Base-by-base conservation (phyloP, 352 stramenopile genomes). In the Thraustochytrium striatum region DNA sequence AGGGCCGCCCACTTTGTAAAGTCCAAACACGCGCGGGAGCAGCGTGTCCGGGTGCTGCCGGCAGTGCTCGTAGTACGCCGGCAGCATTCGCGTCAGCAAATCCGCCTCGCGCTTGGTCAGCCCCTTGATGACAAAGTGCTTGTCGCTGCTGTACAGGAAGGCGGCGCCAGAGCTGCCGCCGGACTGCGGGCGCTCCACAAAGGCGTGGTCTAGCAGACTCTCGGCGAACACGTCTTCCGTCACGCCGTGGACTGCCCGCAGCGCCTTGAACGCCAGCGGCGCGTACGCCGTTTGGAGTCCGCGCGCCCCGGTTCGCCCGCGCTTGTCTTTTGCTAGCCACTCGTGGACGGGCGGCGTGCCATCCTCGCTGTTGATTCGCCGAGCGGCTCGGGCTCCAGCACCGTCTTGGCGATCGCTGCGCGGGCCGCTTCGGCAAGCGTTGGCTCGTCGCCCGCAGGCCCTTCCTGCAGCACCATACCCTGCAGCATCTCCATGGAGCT, bases 61-160 rank as follows among this genome's bases (percentile, higher is more conserved):
- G 35, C 57, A 65, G 55, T 69, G 57, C 36, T 62, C 43, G 21
- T 72, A 55, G 28, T 55, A 69, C 0, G 39, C 52, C 9, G 69
- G 69, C 28, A 79, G 38, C 57, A 79, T 38, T 3, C 47, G 9
- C 13, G n/a, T 35, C 35, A 79, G 58, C n/a, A 69, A 3, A 52
- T 41, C n/a, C 36, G 53, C 50, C 39, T 79, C 69, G 7, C 25
- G n/a, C 36, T 79, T 79, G n/a, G 52, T 25, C 50, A 79, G 25
- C n/a, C 35, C 72, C 36, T 79, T 79, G n/a, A 79, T 52, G 25
- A 79, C 69, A 58, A 69, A 79, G 41, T 79, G 69, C 11, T 35
- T 9, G 55, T 79, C 69, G 9, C 21, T 50, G 32, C 69, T 79
- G 41, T 65, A 69, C 9, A 79, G 53, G 35, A 79, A 79, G 1